These are phyloP conservation scores for Scheffersomyces parashehatae DNA, from an alignment of 1,139 yeast genomes.

Conservation along the genomic window DNA sequence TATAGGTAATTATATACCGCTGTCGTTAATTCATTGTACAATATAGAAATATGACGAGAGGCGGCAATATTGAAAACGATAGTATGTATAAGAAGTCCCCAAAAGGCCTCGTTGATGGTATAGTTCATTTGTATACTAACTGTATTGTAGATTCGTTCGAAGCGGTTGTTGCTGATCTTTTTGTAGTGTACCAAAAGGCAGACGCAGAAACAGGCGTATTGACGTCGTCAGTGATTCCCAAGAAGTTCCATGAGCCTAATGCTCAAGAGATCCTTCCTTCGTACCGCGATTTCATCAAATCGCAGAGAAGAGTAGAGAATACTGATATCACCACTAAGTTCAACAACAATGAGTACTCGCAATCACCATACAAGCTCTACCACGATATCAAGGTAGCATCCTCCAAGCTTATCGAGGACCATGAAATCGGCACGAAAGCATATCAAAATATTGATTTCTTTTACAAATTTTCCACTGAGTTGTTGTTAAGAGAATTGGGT, in stretches of 20 bases:
- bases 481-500: slow-evolving; percentile 69
- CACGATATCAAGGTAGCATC: slow-evolving; percentile 75
- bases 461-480: slow-evolving; percentile 68
- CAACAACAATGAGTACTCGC: slow-evolving; percentile 32
- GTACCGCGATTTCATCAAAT: slow-evolving; percentile 33
- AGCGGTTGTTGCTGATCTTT: slow-evolving; percentile 13
- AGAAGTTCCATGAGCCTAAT: slow-evolving; percentile 45
- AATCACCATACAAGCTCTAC: slow-evolving; percentile 53
- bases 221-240: slow-evolving; percentile 40
- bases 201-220: slow-evolving; percentile 37
- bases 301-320: slow-evolving; percentile 17
- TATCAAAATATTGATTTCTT: slow-evolving; percentile 67
- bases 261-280: slow-evolving; percentile 45
- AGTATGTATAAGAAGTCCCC: too few species aligned
- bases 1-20: too few species aligned
- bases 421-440: slow-evolving; percentile 54
- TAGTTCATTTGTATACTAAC: neutral
- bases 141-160: slow-evolving; percentile 8
- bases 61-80: too few species aligned
- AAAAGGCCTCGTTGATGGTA: too few species aligned
- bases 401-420: slow-evolving; percentile 47
- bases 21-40: too few species aligned
- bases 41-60: too few species aligned
- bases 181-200: slow-evolving; percentile 31
- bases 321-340: slow-evolving; percentile 24